Conservation (phyloP, 495 filamentous ascomycete genomes). For the Talaromyces adpressus region DNA sequence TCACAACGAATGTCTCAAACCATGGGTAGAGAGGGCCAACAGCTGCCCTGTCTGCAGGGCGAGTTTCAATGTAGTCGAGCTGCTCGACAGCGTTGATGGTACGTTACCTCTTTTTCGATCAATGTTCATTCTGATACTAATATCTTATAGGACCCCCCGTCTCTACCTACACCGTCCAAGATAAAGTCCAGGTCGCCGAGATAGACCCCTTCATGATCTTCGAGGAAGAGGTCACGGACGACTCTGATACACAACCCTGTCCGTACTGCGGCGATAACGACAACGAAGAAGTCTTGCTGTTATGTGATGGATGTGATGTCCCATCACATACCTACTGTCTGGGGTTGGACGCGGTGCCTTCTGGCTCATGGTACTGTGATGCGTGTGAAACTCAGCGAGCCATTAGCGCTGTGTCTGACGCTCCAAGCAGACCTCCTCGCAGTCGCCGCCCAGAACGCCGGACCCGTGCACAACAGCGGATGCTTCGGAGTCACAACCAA, state of each 20-base stretch:
- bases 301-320: constrained; percentile 82
- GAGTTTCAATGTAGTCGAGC: constrained; percentile 81
- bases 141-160: constrained; percentile 52
- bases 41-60: constrained; percentile 95
- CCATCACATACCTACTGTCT: constrained; percentile 83
- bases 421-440: constrained; percentile 21
- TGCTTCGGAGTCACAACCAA: constrained; percentile 33
- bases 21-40: constrained; percentile 94
- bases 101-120: constrained; percentile 22
- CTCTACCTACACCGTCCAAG: constrained; percentile 80
- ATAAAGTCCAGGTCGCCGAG: constrained; percentile 84
- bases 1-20: constrained; percentile 83
- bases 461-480: constrained; percentile 43
- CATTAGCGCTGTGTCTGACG: constrained; percentile 28
- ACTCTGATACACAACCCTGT: constrained; percentile 59
- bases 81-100: constrained; percentile 73
- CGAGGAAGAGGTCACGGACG: constrained; percentile 64
- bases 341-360: constrained; percentile 65
- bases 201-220: constrained; percentile 75
- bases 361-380: constrained; percentile 78
- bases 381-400: constrained; percentile 55
- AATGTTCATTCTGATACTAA: background rate
- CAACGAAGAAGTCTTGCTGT: constrained; percentile 70
- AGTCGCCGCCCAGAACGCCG: constrained; percentile 36
- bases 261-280: constrained; percentile 71